These are phyloP conservation scores for Hericium alpestre DNA, from an alignment of 768 basidiomycete genomes.

Conservation along the genomic window DNA sequence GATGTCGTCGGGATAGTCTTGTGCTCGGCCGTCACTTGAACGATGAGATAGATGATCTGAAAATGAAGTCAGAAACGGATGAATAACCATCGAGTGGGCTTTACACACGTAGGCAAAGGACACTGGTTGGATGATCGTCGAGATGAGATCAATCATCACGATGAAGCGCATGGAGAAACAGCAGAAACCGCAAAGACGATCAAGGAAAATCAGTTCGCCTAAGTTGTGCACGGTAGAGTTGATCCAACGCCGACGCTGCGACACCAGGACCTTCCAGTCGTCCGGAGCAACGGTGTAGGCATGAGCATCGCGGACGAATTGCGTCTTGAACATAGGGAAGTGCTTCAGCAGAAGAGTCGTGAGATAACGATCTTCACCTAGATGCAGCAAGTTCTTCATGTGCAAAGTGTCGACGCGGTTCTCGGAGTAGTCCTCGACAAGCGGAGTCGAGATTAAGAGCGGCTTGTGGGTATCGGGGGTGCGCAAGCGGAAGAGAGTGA, in stretches of 20 bases:
- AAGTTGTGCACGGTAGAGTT: constrained; percentile 98
- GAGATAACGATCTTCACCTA: constrained; percentile 98
- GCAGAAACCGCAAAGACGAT: constrained; percentile 91
- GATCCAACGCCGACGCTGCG: constrained; percentile 98
- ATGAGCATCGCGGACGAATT: constrained; percentile 89
- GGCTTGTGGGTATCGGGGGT: constrained; percentile 95
- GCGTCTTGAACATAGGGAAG: constrained; percentile 90
- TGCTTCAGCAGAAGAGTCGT: constrained; percentile 94
- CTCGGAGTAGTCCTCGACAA: constrained; percentile 89
- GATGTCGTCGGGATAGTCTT: constrained; percentile 70
- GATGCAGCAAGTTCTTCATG: constrained; percentile 96
- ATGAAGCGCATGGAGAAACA: constrained; percentile 99
- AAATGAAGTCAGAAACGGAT: neutral
- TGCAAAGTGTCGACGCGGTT: constrained; percentile 95
- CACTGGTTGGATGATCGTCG: constrained; percentile 76
- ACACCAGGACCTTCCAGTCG: constrained; percentile 87
- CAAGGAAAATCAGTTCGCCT: constrained; percentile 84
- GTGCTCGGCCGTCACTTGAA: constrained; percentile 57
- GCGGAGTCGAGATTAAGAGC: constrained; percentile 79
- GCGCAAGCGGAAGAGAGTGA: constrained; percentile 91
- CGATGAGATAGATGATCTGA: constrained; percentile 82
- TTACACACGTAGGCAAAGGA: constrained; percentile 78
- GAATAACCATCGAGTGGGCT: neutral
- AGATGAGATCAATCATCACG: constrained; percentile 92
- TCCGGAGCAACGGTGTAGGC: constrained; percentile 94